A percentile compares a stretch with the other conserved stretches of the same genome.
These are phyloP conservation scores for Lenzites betulinus DNA, from an alignment of 768 basidiomycete genomes.

Conservation along the genomic window DNA sequence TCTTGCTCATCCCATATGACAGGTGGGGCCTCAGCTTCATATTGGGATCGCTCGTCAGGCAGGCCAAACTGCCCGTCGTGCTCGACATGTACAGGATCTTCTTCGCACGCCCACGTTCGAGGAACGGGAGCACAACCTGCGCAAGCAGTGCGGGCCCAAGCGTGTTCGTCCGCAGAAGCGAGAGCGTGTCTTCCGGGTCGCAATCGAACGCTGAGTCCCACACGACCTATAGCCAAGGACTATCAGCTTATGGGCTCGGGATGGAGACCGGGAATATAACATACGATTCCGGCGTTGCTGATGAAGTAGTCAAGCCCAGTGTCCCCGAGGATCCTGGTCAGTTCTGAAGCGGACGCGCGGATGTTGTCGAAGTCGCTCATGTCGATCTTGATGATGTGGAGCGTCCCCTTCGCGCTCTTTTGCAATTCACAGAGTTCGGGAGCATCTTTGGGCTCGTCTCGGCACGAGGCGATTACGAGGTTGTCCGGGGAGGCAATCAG, in stretches of 20 bases:
- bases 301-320: slow-evolving; percentile 41
- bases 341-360: slow-evolving; percentile 22
- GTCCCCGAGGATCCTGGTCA: slow-evolving; percentile 30
- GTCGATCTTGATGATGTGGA: slow-evolving; percentile 38
- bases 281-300: slow-evolving; percentile 40
- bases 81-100: slow-evolving; percentile 38
- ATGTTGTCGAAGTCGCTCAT: slow-evolving; percentile 29
- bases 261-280: neutral
- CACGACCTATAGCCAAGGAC: neutral
- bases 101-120: slow-evolving; percentile 34
- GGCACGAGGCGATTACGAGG: slow-evolving; percentile 34
- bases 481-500: slow-evolving; percentile 24
- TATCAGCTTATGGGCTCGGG: too few species aligned
- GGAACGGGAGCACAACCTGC: slow-evolving; percentile 35
- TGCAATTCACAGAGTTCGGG: slow-evolving; percentile 23
- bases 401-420: slow-evolving; percentile 27
- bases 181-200: slow-evolving; percentile 25
- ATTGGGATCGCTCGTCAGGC: slow-evolving; percentile 17
- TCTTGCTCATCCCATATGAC: slow-evolving; percentile 40
- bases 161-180: slow-evolving; percentile 36
- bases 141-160: slow-evolving; percentile 38
- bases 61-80: slow-evolving; percentile 35
- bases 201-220: slow-evolving; percentile 34
- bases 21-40: too few species aligned
- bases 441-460: slow-evolving; percentile 29